Conservation (phyloP, 441 rosid genomes). For the Metrosideros polymorpha region DNA sequence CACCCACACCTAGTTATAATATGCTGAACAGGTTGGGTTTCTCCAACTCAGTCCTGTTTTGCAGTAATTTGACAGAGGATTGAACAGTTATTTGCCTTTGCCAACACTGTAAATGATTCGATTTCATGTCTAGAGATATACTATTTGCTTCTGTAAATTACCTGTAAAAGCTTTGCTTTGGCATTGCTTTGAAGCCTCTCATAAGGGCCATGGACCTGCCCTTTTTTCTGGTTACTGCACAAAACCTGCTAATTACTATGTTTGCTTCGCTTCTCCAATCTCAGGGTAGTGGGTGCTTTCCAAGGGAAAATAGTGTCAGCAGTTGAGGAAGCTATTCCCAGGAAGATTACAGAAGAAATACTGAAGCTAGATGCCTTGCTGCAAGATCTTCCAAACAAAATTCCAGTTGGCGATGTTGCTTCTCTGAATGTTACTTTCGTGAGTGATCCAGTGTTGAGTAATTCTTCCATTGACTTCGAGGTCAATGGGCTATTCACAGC, state of each 20-base stretch:
- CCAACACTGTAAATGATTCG: background rate
- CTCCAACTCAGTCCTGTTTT: background rate
- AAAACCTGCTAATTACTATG: background rate
- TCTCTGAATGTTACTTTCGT: conserved; percentile 1
- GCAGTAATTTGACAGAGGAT: background rate
- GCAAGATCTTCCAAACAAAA: conserved; percentile 8
- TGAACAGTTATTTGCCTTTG: background rate
- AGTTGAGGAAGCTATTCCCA: conserved; percentile 6
- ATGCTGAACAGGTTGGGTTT: background rate
- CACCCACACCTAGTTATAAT: background rate
- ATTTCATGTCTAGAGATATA: background rate
- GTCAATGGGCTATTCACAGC: conserved; percentile 1
- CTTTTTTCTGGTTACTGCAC: background rate
- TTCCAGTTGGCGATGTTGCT: conserved; percentile 7
- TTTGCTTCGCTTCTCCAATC: background rate
- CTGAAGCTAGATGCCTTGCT: background rate
- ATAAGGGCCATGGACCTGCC: background rate
- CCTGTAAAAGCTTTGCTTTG: background rate
- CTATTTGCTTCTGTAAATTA: background rate
- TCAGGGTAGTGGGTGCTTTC: conserved; percentile 4
- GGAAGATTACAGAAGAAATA: conserved; percentile 1
- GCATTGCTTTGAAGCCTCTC: background rate
- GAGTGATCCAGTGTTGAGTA: background rate
- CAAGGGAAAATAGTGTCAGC: conserved; percentile 1
- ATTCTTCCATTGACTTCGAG: conserved; percentile 4